Percentiles rank a stretch among this genome's conserved stretches.
phyloP scores from a whole-genome alignment of 2,329 filamentous ascomycete genomes.

The Trematosphaeria pertusa region DNA sequence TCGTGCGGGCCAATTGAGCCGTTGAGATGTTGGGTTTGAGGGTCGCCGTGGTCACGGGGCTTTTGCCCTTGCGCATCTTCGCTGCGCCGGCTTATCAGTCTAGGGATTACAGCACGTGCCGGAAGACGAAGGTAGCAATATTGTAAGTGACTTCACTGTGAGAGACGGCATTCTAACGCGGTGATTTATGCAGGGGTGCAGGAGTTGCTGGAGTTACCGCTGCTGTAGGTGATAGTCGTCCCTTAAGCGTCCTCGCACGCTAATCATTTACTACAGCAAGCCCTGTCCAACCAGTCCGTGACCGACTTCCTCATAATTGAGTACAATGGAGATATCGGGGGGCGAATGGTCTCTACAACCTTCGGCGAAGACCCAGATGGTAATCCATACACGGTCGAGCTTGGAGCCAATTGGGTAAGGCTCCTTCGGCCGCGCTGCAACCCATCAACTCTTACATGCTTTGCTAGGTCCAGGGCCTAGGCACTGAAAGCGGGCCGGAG shows the following conservation, averaged over 20 bases:
- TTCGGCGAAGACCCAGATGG: conserved; percentile 63
- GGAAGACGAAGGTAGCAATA: conserved; percentile 41
- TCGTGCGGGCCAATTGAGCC: not conserved
- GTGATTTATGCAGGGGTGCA: conserved; percentile 57
- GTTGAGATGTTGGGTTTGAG: no score
- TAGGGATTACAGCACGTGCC: conserved; percentile 32
- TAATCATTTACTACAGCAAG: conserved; percentile 53
- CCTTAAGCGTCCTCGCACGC: not conserved
- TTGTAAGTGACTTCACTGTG: conserved; percentile 29
- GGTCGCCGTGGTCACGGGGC: conserved; percentile 11
- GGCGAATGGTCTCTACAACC: conserved; percentile 63
- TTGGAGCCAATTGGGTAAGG: conserved; percentile 71
- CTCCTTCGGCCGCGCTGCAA: not conserved
- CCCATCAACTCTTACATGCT: not conserved
- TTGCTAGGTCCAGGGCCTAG: conserved; percentile 53
- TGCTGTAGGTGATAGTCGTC: conserved; percentile 50
- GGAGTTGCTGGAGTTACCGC: conserved; percentile 70
- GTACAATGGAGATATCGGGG: conserved; percentile 67
- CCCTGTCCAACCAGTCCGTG: conserved; percentile 66
- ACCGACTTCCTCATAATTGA: conserved; percentile 71
- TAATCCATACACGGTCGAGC: conserved; percentile 64
- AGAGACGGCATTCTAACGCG: no score
- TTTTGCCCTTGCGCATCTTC: conserved; percentile 10
- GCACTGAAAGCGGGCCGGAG: conserved; percentile 47
- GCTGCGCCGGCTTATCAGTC: conserved; percentile 23